phyloP scores from a whole-genome alignment of 2,329 filamentous ascomycete genomes.

The Ophiostoma novo-ulmi region DNA sequence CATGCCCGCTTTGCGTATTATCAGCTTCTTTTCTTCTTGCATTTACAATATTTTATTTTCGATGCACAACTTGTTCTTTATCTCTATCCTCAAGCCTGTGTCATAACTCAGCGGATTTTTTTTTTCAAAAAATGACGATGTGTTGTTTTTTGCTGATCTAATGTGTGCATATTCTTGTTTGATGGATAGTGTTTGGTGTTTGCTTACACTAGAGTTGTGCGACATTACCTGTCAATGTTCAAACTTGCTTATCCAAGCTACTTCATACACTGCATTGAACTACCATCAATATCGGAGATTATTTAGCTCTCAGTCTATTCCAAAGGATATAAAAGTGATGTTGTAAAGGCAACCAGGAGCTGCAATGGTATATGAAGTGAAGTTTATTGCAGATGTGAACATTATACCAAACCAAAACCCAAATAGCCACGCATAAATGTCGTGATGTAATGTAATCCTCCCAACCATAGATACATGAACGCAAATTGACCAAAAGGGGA shows the following conservation, averaged over 20 bases:
- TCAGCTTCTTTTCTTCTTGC: conserved; percentile 1
- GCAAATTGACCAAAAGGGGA: not conserved
- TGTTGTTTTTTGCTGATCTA: too few relatives aligned
- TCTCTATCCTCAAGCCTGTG: not conserved
- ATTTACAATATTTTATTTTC: not conserved
- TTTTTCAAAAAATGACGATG: too few relatives aligned
- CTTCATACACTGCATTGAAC: too few relatives aligned
- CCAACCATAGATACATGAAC: not conserved
- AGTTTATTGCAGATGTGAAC: not conserved
- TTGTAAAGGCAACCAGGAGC: not conserved
- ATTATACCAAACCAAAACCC: not conserved
- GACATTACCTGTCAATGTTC: too few relatives aligned
- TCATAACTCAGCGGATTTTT: too few relatives aligned
- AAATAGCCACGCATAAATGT: not conserved
- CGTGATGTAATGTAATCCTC: not conserved
- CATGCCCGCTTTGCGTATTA: conserved; percentile 6
- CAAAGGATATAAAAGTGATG: not conserved
- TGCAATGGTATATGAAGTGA: conserved; percentile 1
- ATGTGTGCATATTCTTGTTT: too few relatives aligned
- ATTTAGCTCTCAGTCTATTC: not conserved
- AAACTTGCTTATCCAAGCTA: too few relatives aligned
- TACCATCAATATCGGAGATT: not conserved
- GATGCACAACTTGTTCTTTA: not conserved
- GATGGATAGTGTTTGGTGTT: not conserved
- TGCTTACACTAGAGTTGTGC: not conserved